Base-by-base conservation (phyloP, 2,329 filamentous ascomycete species). In the Fusarium guadeloupense region DNA sequence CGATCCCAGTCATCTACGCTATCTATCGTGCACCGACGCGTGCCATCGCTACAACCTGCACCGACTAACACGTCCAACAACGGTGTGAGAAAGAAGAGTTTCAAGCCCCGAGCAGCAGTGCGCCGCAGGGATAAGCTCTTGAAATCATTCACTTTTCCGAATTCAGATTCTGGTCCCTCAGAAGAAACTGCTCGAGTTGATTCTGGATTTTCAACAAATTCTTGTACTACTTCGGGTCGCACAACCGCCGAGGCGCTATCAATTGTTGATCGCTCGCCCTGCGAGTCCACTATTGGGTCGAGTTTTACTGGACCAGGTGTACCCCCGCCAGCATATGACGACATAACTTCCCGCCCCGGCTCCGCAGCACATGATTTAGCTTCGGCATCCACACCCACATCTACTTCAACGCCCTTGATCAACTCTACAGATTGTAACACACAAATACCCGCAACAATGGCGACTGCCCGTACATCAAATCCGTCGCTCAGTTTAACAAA, bases 321-420 rank as follows among this genome's bases (percentile, higher is more conserved):
- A 54, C 62, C 39, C 55, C 69, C 71, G 52, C 71, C 71, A 62
- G 56, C 71, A 28, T 72, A 72, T 73, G 71, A 72, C 71, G 71
- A 71, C 64, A 70, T 62, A 39, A 42, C 26, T 43, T 42, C 30
- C 40, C 51, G 34, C 45, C 51, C 68, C 49, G 60, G 60, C 28
- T 64, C 65, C 38, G 45, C 68, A 42, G 57, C 67, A 68, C 62
- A 62, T 59, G 64, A 69, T 66, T 66, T 70, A 60, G 59, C 60
- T 23, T 61, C 54, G 41, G 55, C 66, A 44, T 55, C 62, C 48
- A 60, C 64, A 44, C 56, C 62, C 48, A 60, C 64, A 39, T 30
- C 53, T 41, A 56, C 54, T 37, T 52, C 67, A 50, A 46, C 64
- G 39, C 54, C 61, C 37, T 51, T 59, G 41, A 57, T 54, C 37